Conservation (phyloP, 495 filamentous ascomycete species). For the Cetradonia linearis region DNA sequence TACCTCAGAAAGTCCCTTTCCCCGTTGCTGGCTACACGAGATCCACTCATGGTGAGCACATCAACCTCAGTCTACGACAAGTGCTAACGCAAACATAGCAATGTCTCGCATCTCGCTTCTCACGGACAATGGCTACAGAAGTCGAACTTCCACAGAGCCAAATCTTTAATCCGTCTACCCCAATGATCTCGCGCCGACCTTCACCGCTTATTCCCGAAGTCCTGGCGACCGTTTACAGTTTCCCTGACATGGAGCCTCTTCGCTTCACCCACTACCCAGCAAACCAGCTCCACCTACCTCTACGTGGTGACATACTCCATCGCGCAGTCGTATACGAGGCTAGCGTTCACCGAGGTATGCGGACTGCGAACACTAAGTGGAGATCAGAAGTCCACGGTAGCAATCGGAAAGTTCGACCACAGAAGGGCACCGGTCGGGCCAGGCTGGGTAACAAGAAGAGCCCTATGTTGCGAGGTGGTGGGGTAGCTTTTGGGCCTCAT, state of each 20-base stretch:
- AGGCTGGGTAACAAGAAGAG: slow-evolving; percentile 72
- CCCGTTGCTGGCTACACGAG: slow-evolving; percentile 19
- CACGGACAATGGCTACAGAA: slow-evolving; percentile 76
- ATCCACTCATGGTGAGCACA: slow-evolving; percentile 36
- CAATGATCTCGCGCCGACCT: slow-evolving; percentile 25
- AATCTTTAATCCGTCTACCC: slow-evolving; percentile 22
- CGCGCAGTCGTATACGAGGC: slow-evolving; percentile 88
- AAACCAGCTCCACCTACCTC: slow-evolving; percentile 73
- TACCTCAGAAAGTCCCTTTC: slow-evolving; percentile 28
- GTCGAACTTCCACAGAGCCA: slow-evolving; percentile 32
- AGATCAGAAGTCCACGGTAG: slow-evolving; percentile 76
- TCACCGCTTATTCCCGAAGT: slow-evolving; percentile 46
- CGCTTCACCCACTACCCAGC: slow-evolving; percentile 67
- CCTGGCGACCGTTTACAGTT: slow-evolving; percentile 74
- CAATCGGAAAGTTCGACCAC: slow-evolving; percentile 61
- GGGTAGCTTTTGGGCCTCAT: slow-evolving; percentile 75
- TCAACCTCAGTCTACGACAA: neutral
- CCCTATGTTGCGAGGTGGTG: slow-evolving; percentile 77
- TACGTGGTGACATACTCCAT: slow-evolving; percentile 87
- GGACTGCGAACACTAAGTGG: slow-evolving; percentile 71
- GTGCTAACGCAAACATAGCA: slow-evolving; percentile 31
- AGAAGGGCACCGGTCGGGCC: slow-evolving; percentile 77
- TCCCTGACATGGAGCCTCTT: slow-evolving; percentile 79
- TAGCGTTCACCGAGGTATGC: slow-evolving; percentile 72
- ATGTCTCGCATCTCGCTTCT: slow-evolving; percentile 38